Evolutionary conservation across 768 basidiomycete species (phyloP).

Genomic region (Tremella fuciformis): DNA sequence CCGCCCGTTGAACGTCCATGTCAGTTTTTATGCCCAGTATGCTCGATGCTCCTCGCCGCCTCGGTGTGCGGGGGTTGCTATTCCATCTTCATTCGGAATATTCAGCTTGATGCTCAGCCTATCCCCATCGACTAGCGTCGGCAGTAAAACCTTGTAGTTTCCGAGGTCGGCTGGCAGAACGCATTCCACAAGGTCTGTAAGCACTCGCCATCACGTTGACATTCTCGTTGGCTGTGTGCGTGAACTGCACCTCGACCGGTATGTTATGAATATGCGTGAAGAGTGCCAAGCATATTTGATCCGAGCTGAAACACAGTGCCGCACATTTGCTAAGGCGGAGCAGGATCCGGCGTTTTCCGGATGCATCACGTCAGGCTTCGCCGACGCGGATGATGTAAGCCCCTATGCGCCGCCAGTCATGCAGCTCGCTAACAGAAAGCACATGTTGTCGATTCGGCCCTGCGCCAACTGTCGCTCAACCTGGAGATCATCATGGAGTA

Average conservation of each 20-base stretch:
- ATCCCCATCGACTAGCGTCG: too few species aligned
- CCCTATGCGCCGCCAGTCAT: background rate
- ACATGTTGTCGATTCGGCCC: constrained; percentile 21
- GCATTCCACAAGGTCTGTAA: too few species aligned
- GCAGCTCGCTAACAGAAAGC: constrained; percentile 14
- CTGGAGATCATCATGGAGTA: constrained; percentile 25
- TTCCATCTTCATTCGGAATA: too few species aligned
- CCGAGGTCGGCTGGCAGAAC: too few species aligned
- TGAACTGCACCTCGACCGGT: constrained; percentile 79
- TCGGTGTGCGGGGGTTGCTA: too few species aligned
- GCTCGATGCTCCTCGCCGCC: too few species aligned
- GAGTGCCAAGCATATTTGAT: background rate
- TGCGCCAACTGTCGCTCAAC: constrained; percentile 21
- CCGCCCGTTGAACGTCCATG: too few species aligned
- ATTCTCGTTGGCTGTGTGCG: constrained; percentile 72
- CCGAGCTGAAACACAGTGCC: constrained; percentile 52
- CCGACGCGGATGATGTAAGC: constrained; percentile 82
- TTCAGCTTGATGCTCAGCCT: too few species aligned
- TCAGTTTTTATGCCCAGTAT: too few species aligned
- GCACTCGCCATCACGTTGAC: constrained; percentile 85
- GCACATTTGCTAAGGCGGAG: constrained; percentile 82
- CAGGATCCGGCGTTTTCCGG: constrained; percentile 85
- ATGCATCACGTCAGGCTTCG: constrained; percentile 84
- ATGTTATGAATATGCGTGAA: constrained; percentile 68
- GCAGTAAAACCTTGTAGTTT: too few species aligned